Evolutionary conservation across 345 rosid species (phyloP).

Genomic region (Sapria himalayana): DNA sequence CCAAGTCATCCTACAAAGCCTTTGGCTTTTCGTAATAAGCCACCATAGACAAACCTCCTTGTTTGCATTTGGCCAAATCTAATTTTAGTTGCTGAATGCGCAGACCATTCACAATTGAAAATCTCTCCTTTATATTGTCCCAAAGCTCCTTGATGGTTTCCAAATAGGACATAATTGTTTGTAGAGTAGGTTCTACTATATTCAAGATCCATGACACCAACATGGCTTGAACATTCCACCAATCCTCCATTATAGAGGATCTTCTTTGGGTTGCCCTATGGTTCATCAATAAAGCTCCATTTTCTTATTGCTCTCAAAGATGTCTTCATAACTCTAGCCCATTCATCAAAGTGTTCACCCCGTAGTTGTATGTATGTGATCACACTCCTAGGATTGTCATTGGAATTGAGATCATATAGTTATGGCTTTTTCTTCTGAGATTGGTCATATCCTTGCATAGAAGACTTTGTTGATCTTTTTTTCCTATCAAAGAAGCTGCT

Average conservation of each 20-base stretch:
- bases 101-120: neutral
- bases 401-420: too few relatives aligned
- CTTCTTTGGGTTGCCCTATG: neutral
- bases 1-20: neutral
- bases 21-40: neutral
- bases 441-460: too few relatives aligned
- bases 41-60: neutral
- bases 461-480: too few relatives aligned
- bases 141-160: neutral
- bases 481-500: too few relatives aligned
- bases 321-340: constrained; percentile 1
- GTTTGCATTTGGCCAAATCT: neutral
- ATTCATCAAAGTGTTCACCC: constrained; percentile 7
- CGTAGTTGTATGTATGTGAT: neutral
- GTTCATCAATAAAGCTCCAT: constrained; percentile 5
- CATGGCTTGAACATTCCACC: constrained; percentile 1
- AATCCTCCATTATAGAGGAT: neutral
- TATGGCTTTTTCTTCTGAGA: too few relatives aligned
- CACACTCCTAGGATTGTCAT: too few relatives aligned
- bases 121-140: constrained; percentile 1
- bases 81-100: neutral
- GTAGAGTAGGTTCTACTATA: neutral
- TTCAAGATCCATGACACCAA: neutral
- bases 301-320: constrained; percentile 7
- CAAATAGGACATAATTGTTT: neutral